Base-by-base conservation (phyloP, 805 yeast species). In the Suhomyces sp. region DNA sequence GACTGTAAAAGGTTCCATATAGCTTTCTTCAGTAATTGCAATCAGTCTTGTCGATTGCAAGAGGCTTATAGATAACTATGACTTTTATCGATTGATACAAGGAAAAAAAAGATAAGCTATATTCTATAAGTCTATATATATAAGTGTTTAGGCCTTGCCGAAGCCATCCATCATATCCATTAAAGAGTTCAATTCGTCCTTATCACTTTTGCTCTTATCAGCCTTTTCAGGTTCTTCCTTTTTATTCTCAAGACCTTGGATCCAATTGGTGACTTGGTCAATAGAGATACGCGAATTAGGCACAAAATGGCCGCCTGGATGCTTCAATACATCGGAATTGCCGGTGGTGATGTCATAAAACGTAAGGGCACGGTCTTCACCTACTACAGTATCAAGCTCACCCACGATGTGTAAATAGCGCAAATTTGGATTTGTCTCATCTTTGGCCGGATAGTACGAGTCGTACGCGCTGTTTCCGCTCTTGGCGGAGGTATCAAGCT, bases 261-360 rank as follows among this genome's bases (percentile, higher is more conserved):
- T 71, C 79, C 79, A 76, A 53, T 70, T 72, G 15, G 68, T 61
- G 6, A 74, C 78, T 55, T 73, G 73, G 50, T 71, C 75, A 1
- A 74, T 66, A 55, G 69, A 61, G 13, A 66, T 47, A 68, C 88
- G 88, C 48, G 91, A 86, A 70, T 90, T 90, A 27, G 98, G 99
- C 46, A 93, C 97, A 72, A 88, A 91, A 66, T 93, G 99, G 1
- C 98, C 97, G 55, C 99, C 98, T 8, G 97, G 97, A 64, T 93
- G 99, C 57, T 82, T 86, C 54, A 87, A 75, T 5, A 88, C 72
- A 49, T 81, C 80, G 49, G 86, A 82, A 38, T 79, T 69, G 15
- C 80, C 78, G 54, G 65, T 65, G 48, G 65, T 56, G 23, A 54
- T 50, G 17, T 74, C 65, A 53, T 79, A 83, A 42, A 94, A 73